These are phyloP conservation scores for Rosa lucieae DNA, from an alignment of 306 rosid species.

Conservation along the genomic window DNA sequence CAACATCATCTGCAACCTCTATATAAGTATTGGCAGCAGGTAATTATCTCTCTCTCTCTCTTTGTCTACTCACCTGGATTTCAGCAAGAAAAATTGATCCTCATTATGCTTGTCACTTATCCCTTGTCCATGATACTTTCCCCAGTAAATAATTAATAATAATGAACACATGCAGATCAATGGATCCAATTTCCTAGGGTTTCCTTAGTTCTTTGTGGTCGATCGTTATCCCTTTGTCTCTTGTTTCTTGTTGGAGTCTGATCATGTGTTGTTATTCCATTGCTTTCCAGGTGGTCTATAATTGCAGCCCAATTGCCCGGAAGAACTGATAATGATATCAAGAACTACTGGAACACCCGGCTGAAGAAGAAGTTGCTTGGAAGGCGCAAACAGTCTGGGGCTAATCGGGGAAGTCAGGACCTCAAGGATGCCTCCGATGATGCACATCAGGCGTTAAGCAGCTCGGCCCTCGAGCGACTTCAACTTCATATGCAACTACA, in stretches of 20 bases:
- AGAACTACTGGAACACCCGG: conserved; percentile 96
- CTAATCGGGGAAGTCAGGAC: conserved; percentile 24
- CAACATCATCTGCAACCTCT: conserved; percentile 89
- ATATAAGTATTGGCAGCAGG: conserved; percentile 99
- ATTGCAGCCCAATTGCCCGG: conserved; percentile 99
- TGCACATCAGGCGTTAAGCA: conserved; percentile 49
- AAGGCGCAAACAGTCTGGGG: conserved; percentile 61
- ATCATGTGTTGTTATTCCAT: conserved; percentile 15
- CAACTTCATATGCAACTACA: conserved; percentile 97
- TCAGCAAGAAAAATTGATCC: conserved; percentile 27
- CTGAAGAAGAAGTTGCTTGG: conserved; percentile 92
- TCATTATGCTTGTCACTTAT: conserved; percentile 58
- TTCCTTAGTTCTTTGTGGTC: conserved; percentile 13
- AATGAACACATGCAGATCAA: not conserved
- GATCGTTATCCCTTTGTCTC: conserved; percentile 8
- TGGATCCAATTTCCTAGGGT: conserved; percentile 12
- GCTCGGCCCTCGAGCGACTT: conserved; percentile 88
- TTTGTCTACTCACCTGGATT: not conserved
- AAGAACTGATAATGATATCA: conserved; percentile 96
- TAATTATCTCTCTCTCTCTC: conserved; percentile 24
- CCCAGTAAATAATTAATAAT: conserved; percentile 4
- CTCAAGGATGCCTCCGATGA: conserved; percentile 33
- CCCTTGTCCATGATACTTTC: conserved; percentile 38
- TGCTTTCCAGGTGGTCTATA: conserved; percentile 82
- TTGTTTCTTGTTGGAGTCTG: conserved; percentile 27